phyloP scores from a whole-genome alignment of 2,329 filamentous ascomycete species.

The Mariannaea sp. region DNA sequence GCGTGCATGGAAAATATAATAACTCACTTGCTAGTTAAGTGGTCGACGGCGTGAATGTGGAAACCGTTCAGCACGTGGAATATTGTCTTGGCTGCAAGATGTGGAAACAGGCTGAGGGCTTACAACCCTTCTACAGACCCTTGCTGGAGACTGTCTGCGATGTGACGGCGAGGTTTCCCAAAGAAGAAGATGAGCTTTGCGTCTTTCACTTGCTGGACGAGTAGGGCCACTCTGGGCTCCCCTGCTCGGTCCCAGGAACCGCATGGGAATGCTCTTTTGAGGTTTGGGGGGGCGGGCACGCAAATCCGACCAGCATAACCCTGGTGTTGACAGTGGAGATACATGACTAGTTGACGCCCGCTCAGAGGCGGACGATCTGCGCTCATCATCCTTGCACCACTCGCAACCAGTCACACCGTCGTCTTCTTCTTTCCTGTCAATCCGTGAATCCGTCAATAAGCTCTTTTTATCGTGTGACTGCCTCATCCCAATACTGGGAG shows the following conservation, averaged over 20 bases:
- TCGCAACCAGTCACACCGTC: constrained; percentile 37
- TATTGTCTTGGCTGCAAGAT: constrained; percentile 25
- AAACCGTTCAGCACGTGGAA: constrained; percentile 36
- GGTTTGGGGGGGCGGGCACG: constrained; percentile 7
- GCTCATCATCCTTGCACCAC: constrained; percentile 34
- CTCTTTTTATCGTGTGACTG: constrained; percentile 11
- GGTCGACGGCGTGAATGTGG: constrained; percentile 12
- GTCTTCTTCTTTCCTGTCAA: constrained; percentile 16
- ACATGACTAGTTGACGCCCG: constrained; percentile 23
- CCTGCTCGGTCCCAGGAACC: too few species aligned
- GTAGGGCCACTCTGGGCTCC: constrained; percentile 19
- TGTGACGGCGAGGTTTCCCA: constrained; percentile 19
- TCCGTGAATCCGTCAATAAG: constrained; percentile 26
- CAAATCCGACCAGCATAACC: constrained; percentile 22
- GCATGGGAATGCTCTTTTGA: constrained; percentile 7
- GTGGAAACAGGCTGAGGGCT: constrained; percentile 19
- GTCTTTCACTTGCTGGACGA: constrained; percentile 9
- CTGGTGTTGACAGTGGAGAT: constrained; percentile 23
- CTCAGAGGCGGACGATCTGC: constrained; percentile 35
- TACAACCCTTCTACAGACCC: constrained; percentile 19
- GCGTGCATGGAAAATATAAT: constrained; percentile 15
- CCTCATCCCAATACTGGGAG: constrained; percentile 15
- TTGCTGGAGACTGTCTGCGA: constrained; percentile 21
- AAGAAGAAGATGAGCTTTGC: not conserved
- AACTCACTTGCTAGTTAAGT: constrained; percentile 11